Evolutionary conservation across 805 yeast genomes (phyloP), one percentile per base, ranked within the genome.

Genomic region (Isabelozyma rhagii): DNA sequence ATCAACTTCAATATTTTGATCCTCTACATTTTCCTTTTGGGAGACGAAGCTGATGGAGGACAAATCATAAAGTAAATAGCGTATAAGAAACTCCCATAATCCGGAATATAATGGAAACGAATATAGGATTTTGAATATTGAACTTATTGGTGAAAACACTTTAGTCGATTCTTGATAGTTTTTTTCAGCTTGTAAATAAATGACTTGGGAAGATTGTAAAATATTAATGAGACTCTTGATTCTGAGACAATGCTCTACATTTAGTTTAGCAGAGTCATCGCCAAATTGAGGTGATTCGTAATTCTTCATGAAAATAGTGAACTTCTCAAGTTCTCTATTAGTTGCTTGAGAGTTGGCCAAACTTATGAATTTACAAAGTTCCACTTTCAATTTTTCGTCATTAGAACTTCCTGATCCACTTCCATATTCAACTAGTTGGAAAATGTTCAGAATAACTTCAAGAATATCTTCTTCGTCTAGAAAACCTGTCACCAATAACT

Each of bases 401-500:
- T 58, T 57, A 13, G 52, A 44, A 8, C 52, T 34, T 6, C 46
- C 9, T 1, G 29, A 40, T 5, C 42, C 46, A 39, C 43, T 28
- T 13, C 47, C 48, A 44, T 48, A 41, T 10, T 51, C 47, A 59
- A 71, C 63, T 27, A 56, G 45, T 48, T 64, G 69, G 41, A 63
- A 56, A 41, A 61, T 45, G 62, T 59, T 56, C 9, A 54, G 49
- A 7, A 56, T 39, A 28, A 62, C 45, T 41, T 51, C 62, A 21
- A 77, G 56, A 39, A 78, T 66, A 51, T 87, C 90, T 3, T 71
- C 75, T 21, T 81, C 83, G 41, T 82, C 87, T 39, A 91, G 65
- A 56, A 82, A 85, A 0, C 92, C 93, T 17, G 80, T 65, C 39
- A 76, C 74, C 10, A 79, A 69, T 10, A 89, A 69, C 53, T 83